Percentiles rank a stretch among this genome's conserved stretches.
These are phyloP conservation scores for Colletotrichum cordylinicola DNA, from an alignment of 2,329 filamentous ascomycete genomes.

Conservation along the genomic window DNA sequence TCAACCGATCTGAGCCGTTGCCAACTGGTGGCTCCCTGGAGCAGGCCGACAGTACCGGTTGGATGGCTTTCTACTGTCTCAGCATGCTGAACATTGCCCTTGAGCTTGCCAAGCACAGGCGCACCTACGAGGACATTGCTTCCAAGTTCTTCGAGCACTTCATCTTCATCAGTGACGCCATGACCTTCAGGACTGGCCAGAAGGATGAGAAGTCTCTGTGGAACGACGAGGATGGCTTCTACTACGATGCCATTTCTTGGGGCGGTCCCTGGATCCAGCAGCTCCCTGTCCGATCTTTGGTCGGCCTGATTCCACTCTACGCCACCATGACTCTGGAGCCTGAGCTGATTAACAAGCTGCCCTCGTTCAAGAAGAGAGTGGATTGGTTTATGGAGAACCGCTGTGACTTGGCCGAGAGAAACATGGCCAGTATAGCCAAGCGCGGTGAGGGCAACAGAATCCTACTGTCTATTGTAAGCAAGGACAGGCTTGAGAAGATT, in stretches of 20 bases:
- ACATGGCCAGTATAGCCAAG: conserved; percentile 91
- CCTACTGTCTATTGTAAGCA: conserved; percentile 88
- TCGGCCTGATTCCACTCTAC: conserved; percentile 92
- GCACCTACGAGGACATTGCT: conserved; percentile 95
- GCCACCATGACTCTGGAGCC: conserved; percentile 92
- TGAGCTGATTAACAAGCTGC: conserved; percentile 89
- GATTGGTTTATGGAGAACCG: conserved; percentile 94
- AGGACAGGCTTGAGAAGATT: conserved; percentile 89
- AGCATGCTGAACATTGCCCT: conserved; percentile 97
- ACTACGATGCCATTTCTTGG: conserved; percentile 98
- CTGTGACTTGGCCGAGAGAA: conserved; percentile 86
- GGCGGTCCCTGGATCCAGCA: conserved; percentile 93
- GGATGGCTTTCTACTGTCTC: conserved; percentile 98
- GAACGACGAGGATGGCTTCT: conserved; percentile 97
- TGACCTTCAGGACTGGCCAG: conserved; percentile 79
- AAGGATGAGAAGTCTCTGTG: conserved; percentile 84
- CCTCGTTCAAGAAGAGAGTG: conserved; percentile 89
- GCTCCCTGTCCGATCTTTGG: conserved; percentile 88
- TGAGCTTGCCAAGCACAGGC: conserved; percentile 92
- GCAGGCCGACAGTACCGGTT: conserved; percentile 96
- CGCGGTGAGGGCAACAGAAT: conserved; percentile 90
- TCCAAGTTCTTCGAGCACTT: conserved; percentile 99
- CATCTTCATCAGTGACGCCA: conserved; percentile 96
- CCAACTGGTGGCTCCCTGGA: conserved; percentile 93
- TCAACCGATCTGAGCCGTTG: conserved; percentile 94